Evolutionary conservation across 169 alveolate species (phyloP), one percentile per base, ranked within the genome.

Genomic region (Eimeria praecox): DNA sequence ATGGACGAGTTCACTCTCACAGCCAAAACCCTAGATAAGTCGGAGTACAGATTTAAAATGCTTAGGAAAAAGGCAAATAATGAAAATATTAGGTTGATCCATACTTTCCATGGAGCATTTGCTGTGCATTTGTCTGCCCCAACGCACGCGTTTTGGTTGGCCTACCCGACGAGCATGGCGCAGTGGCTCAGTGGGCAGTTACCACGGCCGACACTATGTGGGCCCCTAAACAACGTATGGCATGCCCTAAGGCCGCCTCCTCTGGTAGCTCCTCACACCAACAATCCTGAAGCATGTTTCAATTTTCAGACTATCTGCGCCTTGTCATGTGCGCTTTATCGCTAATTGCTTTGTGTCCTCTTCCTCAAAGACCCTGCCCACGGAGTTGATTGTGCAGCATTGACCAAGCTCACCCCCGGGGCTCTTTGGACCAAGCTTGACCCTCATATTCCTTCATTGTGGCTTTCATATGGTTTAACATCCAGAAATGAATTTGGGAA

Each of bases 191-290:
- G 33, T 78, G 88, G 88, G 30, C 88, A 78, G 46, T 49, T 78
- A 49, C 69, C 66, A 78, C 88, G 66, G 69, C 88, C 88, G 88
- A 78, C 88, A 44, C 64, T 6, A 8, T 20, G 86, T 75, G 86
- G 86, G 64, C 42, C 88, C 66, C 64, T 44, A 30, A 9, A 27
- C 66, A 27, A 33, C 83, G 20, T 35, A 9, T 12, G 2, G 88
- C 42, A 27, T 78, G 88, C 42, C 8, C 82, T 20, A 0, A 66
- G 62, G 10, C n/a, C 46, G 46, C 64, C 44, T 42, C 30, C 88
- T 78, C 66, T 12, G 33, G 44, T 14, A 44, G 3, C 46, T 49
- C 22, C 66, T 2, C 22, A 40, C 16, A 30, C 40, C 10, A 44
- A 30, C n/a, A 49, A 12, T 78, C 64, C 44, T 44, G 3, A 16